Base-by-base conservation (phyloP, 768 basidiomycete genomes). In the Phylloporus rhodoxanthus region DNA sequence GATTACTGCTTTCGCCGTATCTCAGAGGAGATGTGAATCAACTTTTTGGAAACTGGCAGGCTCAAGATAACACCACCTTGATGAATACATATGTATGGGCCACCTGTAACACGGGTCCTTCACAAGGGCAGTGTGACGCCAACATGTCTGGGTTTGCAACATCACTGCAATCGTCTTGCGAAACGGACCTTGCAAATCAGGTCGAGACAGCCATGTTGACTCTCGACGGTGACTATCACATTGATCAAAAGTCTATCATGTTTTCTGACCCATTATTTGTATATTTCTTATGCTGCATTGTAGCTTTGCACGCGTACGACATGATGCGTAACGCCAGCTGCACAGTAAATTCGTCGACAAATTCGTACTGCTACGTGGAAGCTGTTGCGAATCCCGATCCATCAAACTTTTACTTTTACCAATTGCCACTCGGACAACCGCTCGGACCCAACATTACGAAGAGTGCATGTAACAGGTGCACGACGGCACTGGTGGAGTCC, bases 41-140 rank as follows among this genome's bases (percentile, higher is more conserved):
- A 15, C n/a, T 4, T 38, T 39, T 19, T 47, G 17, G 25, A 8
- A 14, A 19, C 29, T 55, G 65, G 65, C 71, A 89, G 86, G 81
- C 83, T 30, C 84, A 86, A 67, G 60, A 65, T 3, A 82, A 87
- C 66, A 60, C 80, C 34, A 76, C 79, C 1, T 62, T 75, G 30
- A 72, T 89, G 59, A 91, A 91, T 58, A 65, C 71, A 8, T 71
- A 89, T 43, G 60, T 91, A 7, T 88, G 87, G 83, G 87, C 86
- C 2, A 88, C 85, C 0, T 93, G 91, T 65, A 84, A 89, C 57
- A 86, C 87, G 6, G 67, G 62, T 14, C 59, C 66, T 1, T 59
- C 64, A 2, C 62, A 68, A 13, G 71, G 67, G 20, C 75, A 82
- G 52, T 93, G 90, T 57, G 56, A 67, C n/a, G 55, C 68, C 25